These are phyloP conservation scores for Scedosporium minutisporum DNA, from an alignment of 2,329 filamentous ascomycete genomes.

Conservation along the genomic window DNA sequence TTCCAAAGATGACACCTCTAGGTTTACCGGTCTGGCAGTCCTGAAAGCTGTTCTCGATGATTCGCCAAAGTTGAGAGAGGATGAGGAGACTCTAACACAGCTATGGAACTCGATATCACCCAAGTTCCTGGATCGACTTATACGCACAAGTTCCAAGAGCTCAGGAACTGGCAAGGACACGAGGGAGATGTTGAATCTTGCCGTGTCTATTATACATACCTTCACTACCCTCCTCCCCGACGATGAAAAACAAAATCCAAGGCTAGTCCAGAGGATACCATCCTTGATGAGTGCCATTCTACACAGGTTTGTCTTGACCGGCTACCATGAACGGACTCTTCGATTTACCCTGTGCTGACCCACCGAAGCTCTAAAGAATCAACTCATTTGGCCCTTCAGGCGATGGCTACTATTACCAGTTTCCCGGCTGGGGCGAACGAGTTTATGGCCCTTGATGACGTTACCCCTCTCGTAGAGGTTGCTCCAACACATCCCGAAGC, in stretches of 20 bases:
- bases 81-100: constrained; percentile 32
- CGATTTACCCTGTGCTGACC: background rate
- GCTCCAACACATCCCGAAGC: constrained; percentile 43
- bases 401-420: constrained; percentile 46
- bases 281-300: constrained; percentile 42
- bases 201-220: constrained; percentile 52
- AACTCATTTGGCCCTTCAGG: constrained; percentile 42
- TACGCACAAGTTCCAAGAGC: constrained; percentile 39
- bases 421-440: constrained; percentile 37
- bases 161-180: constrained; percentile 29
- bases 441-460: constrained; percentile 39
- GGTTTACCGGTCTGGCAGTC: constrained; percentile 58
- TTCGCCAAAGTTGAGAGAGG: constrained; percentile 37
- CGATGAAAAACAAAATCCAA: constrained; percentile 29
- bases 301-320: constrained; percentile 34
- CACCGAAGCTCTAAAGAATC: constrained; percentile 40
- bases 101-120: constrained; percentile 53
- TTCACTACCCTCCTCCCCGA: constrained; percentile 50
- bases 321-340: background rate
- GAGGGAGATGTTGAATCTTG: constrained; percentile 53
- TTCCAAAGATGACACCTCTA: constrained; percentile 55
- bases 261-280: constrained; percentile 43
- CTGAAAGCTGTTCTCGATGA: constrained; percentile 58
- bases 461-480: constrained; percentile 46
- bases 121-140: constrained; percentile 54